Percentiles rank a stretch among this genome's conserved stretches.
These are phyloP conservation scores for Laguncularia racemosa DNA, from an alignment of 345 rosid genomes.

Conservation along the genomic window DNA sequence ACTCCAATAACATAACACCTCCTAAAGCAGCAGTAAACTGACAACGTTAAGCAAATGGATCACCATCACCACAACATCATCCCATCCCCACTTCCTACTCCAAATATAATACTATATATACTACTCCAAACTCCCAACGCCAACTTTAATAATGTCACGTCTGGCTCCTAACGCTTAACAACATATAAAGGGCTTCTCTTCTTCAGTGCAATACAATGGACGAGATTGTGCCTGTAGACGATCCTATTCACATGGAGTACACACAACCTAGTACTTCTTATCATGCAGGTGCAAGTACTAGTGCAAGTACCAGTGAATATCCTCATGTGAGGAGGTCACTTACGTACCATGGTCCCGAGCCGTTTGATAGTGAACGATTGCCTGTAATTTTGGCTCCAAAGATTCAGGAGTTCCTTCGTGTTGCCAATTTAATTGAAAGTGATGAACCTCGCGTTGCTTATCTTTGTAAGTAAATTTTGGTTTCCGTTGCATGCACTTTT, in stretches of 20 bases:
- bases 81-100: no score
- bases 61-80: no score
- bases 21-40: not conserved
- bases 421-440: constrained; percentile 64
- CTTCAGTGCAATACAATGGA: constrained; percentile 22
- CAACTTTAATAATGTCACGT: no score
- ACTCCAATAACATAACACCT: no score
- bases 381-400: constrained; percentile 67
- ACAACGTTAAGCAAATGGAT: no score
- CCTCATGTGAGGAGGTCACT: constrained; percentile 26
- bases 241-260: constrained; percentile 22
- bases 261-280: constrained; percentile 1
- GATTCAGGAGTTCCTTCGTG: constrained; percentile 80
- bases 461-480: constrained; percentile 37
- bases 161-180: no score
- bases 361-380: constrained; percentile 87
- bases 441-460: constrained; percentile 81
- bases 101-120: no score
- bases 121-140: no score
- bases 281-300: constrained; percentile 13
- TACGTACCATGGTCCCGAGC: constrained; percentile 38
- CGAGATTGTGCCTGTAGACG: constrained; percentile 63
- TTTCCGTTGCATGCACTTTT: not conserved
- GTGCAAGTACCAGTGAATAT: constrained; percentile 5
- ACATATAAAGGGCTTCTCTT: not conserved